Evolutionary conservation across 2,329 filamentous ascomycete species (phyloP), one percentile per base, ranked within the genome.

Genomic region (Beauveria scarabaeidicola): DNA sequence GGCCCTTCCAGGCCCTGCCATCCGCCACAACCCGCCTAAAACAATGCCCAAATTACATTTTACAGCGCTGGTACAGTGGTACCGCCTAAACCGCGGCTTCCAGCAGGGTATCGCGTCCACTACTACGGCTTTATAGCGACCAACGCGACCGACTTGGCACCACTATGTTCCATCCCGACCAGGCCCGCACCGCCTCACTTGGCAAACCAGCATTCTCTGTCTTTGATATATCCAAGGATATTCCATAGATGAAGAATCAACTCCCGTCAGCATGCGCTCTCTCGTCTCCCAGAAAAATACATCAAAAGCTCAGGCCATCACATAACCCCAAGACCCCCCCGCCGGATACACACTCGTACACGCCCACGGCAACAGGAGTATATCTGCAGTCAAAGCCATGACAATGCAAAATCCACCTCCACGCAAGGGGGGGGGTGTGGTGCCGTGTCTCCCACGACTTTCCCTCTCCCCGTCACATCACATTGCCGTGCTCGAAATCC

Each of bases 351-450:
- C 32, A 9, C 19, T 25, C 48, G 48, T 23, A 21, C 27, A 29
- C 50, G 25, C 23, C 46, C 8, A 11, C 27, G 47, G 6, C 47
- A 17, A 40, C 32, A 25, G 36, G 17, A 5, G 23, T 25, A 15
- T 36, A 40, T 58, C 47, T 58, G 25, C 55, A 36, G 55, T 58
- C n/a, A 44, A 44, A 52, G 56, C 56, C 56, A 59, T 40, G 27
- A 52, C 48, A 44, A 48, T 44, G 29, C 55, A 9, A 58, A 50
- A 59, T 52, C 48, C 56, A 52, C 38, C 47, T 44, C 40, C 19
- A 25, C 38, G 47, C 36, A 58, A 46, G 47, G 46, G 47, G 46
- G 47, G 46, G 36, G 36, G 36, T 25, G 36, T 44, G 43, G 27
- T 36, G 43, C 43, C 17, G 38, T 51, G 25, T 40, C 6, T 40